Base-by-base conservation (phyloP, 2,329 filamentous ascomycete species). In the Alternaria sp. region DNA sequence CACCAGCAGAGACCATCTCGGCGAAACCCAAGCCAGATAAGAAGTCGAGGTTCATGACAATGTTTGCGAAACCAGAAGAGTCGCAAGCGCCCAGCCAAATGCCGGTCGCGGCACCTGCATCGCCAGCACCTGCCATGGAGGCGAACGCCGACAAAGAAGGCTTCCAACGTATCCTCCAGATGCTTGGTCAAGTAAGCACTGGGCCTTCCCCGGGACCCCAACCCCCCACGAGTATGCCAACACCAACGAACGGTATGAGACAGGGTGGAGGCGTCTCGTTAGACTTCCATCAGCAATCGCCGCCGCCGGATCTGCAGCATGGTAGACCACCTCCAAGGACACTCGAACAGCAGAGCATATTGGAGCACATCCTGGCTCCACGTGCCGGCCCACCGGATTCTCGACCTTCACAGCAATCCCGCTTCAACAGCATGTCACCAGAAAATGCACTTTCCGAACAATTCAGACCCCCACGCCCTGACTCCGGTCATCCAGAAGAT, bases 11-110 rank as follows among this genome's bases (percentile, higher is more conserved):
- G 59, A 64, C 66, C 19, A 64, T 69, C n/a, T 63, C 71, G 13
- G 62, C 67, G 11, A 86, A 81, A 68, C 73, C 80, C 1, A 75
- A 80, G 25, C 92, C 91, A 76, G 77, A 86, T 25, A 94, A 95
- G 74, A 88, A 91, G 6, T 97, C 94, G 12, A 87, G 93, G 58
- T 97, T 97, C 76, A 93, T 93, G 54, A 93, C 91, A 4, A 91
- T 97, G 76, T 85, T 85, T 66, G 71, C 75, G 25, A 80, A 81
- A 49, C 80, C 82, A 54, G 81, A 83, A 54, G 77, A 78, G 32
- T 64, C 70, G 46, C 46, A 69, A 36, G 59, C 59, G 17, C 61
- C 66, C 25, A 64, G 57, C 46, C 71, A 69, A 17, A 60, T 68
- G 15, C 55, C 66, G 10, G 55, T 52, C 9, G 64, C 71, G 19